Percentiles rank a stretch among this genome's conserved stretches.
These are phyloP conservation scores for Xylariaceae sp. DNA, from an alignment of 2,329 filamentous ascomycete species.

Conservation along the genomic window DNA sequence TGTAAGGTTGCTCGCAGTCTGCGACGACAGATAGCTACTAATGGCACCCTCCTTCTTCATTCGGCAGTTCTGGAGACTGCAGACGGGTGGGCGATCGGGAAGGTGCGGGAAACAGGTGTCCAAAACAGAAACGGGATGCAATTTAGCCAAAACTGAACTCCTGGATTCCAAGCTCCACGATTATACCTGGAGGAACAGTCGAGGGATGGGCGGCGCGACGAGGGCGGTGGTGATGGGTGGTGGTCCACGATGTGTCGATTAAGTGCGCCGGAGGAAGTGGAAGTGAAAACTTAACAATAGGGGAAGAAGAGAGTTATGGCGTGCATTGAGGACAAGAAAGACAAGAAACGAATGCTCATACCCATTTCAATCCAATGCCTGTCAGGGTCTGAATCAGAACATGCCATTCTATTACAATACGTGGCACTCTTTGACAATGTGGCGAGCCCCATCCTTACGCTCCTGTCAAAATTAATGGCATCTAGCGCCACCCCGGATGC, in stretches of 20 bases:
- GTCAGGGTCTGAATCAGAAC: background rate
- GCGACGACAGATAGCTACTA: background rate
- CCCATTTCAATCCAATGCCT: too few relatives aligned
- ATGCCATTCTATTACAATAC: background rate
- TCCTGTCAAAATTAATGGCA: too few relatives aligned
- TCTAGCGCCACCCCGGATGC: too few relatives aligned
- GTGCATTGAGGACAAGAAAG: too few relatives aligned
- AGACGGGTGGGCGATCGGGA: constrained; percentile 2
- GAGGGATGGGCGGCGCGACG: background rate
- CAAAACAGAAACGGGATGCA: background rate
- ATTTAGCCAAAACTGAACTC: constrained; percentile 20
- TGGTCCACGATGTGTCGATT: too few relatives aligned
- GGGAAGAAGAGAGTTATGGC: too few relatives aligned
- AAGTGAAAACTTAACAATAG: too few relatives aligned
- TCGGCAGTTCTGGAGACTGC: constrained; percentile 11
- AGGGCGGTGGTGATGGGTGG: too few relatives aligned
- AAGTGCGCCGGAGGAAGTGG: too few relatives aligned
- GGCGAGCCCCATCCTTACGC: too few relatives aligned
- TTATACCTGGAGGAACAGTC: background rate
- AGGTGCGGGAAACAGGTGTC: constrained; percentile 5
- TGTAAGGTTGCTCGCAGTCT: constrained; percentile 3
- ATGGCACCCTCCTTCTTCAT: constrained; percentile 17
- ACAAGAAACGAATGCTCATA: too few relatives aligned
- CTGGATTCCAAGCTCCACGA: constrained; percentile 2
- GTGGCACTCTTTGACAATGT: background rate